Evolutionary conservation across 495 filamentous ascomycete species (phyloP), one percentile per base, ranked within the genome.

Genomic region (Penicillium cosmopolitanum): DNA sequence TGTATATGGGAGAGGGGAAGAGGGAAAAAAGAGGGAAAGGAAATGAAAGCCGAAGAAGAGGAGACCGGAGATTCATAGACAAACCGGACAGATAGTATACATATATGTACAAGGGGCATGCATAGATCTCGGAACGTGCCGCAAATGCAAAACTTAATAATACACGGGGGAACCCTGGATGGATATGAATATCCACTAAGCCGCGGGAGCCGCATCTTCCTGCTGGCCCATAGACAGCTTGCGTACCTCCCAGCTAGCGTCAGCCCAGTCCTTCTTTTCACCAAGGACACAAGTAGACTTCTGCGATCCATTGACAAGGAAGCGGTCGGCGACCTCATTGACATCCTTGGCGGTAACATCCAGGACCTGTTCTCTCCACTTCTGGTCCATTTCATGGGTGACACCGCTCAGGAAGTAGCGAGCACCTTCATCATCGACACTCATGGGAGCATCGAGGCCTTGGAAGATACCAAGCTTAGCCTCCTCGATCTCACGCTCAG

Each of bases 401-500:
- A 98, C 82, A 19, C 91, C 90, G 58, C 86, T 89, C 73, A 95
- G 76, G 75, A 98, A 98, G 58, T 88, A 84, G 36, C 82, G 79
- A 84, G 96, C 87, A 28, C 95, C 95, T 62, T 97, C 94, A 35
- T 89, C 81, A 67, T 87, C 92, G n/a, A 97, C 92, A 53, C 88
- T 87, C 56, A 88, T 77, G 3, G 95, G 95, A 3, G 93, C 93
- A 76, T 98, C 95, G n/a, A 97, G 84, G n/a, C 84, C 80, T 69
- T 98, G 92, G 81, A 98, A 98, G 46, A 97, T 89, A 38, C 90
- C 90, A 51, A 98, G 82, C 74, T 98, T 97, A 35, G 95, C 96
- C 69, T 98, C 96, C 71, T 97, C 93, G 13, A 98, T 80, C 67
- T 98, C 94, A 18, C 86, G 87, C 21, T 87, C 88, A 0, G 87